Base-by-base conservation (phyloP, 257 asterid species). In the Solanum gandarillasii region DNA sequence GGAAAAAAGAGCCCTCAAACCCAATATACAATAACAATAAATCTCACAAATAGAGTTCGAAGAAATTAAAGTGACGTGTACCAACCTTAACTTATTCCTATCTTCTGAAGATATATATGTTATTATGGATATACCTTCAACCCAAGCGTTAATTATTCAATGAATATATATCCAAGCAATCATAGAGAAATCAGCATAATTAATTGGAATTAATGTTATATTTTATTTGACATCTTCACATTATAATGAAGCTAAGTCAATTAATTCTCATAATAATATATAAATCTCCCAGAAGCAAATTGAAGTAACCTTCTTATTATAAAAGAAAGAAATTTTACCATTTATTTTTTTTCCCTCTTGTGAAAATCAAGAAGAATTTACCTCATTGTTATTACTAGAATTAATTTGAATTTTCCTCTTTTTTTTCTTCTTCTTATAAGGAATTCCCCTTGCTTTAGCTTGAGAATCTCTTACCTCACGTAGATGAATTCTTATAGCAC, bases 381-480 rank as follows among this genome's bases (percentile, higher is more conserved):
- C 88, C 31, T 88, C 89, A 79, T 81, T 86, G 18, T 88, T 34
- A 35, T 89, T 79, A 86, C 27, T 91, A 72, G 65, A 25, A 32
- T 21, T 86, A 32, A 46, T 85, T 78, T 75, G 92, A 75, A 87
- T 82, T 86, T 86, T 91, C 91, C 86, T 93, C 92, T 89, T 95
- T 92, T 93, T 94, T 88, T 96, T 96, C 91, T 95, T 95, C 94
- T 94, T 96, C 94, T 94, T 95, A 46, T 95, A 94, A 0, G 98
- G 96, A 5, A 96, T 96, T 21, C 99, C 99, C 6, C 99, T 88
- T 10, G 99, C 99, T 90, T 91, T 95, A 27, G 98, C 95, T 83
- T 95, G 99, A 4, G 94, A 90, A 36, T 94, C 99, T 91, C 94
- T 88, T 13, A 95, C 89, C 88, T 94, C 99, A 31, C 98, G 89